Evolutionary conservation across 768 basidiomycete genomes (phyloP).

Genomic region (Pholiota microspora): DNA sequence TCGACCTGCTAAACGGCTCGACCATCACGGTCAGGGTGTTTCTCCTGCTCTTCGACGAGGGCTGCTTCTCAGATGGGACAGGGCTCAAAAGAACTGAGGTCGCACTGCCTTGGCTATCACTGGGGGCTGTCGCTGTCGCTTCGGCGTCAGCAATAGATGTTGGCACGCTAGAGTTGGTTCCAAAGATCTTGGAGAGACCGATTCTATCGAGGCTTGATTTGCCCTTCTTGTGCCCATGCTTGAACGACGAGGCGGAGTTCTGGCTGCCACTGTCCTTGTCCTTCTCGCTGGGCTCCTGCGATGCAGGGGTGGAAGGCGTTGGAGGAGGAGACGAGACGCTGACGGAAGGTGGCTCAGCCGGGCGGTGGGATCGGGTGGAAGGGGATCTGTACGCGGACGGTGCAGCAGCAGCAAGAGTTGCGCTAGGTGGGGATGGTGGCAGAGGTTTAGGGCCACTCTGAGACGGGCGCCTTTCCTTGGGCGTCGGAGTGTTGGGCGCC

Average conservation of each 20-base stretch:
- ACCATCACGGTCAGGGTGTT: conserved; percentile 90
- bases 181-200: conserved; percentile 74
- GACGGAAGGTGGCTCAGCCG: conserved; percentile 20
- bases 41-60: conserved; percentile 59
- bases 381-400: conserved; percentile 21
- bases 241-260: conserved; percentile 27
- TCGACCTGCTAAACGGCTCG: conserved; percentile 64
- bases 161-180: conserved; percentile 38
- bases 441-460: conserved; percentile 32
- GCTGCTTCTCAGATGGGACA: conserved; percentile 28
- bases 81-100: conserved; percentile 29
- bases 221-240: conserved; percentile 60
- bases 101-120: conserved; percentile 21
- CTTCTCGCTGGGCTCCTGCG: conserved; percentile 16
- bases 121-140: conserved; percentile 3
- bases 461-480: conserved; percentile 32
- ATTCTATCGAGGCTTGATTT: conserved; percentile 75
- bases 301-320: conserved; percentile 25
- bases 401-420: neutral
- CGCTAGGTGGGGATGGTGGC: conserved; percentile 26
- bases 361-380: conserved; percentile 1
- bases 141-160: no score
- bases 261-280: conserved; percentile 32
- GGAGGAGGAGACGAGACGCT: conserved; percentile 37
- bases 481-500: conserved; percentile 10